Conservation (phyloP, 1,284 basidiomycete genomes). For the Exsudoporus floridanus region DNA sequence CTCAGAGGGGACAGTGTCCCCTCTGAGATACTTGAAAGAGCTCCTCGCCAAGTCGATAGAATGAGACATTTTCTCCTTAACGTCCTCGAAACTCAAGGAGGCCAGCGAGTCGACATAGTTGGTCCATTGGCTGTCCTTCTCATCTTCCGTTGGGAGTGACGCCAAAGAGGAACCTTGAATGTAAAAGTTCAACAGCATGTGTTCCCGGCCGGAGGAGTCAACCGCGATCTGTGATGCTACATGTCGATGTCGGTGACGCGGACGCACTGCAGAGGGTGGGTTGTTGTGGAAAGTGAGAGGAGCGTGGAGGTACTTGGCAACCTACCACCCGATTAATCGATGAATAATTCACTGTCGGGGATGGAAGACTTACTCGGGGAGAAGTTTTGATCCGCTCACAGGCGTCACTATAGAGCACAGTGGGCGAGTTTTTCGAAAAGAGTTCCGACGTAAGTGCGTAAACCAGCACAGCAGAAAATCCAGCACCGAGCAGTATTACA, state of each 20-base stretch:
- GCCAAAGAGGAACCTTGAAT: conserved; percentile 54
- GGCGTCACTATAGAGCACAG: conserved; percentile 83
- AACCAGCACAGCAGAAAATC: conserved; percentile 76
- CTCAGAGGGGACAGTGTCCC: conserved; percentile 46
- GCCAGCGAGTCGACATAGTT: conserved; percentile 38
- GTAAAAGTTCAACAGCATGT: conserved; percentile 79
- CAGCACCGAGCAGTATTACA: conserved; percentile 83
- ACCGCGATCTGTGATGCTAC: conserved; percentile 71
- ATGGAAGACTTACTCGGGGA: conserved; percentile 49
- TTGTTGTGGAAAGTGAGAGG: conserved; percentile 76
- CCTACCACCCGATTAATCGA: conserved; percentile 39
- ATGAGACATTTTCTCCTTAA: conserved; percentile 36
- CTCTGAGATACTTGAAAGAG: conserved; percentile 69
- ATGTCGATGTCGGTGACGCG: conserved; percentile 76
- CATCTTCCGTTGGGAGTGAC: conserved; percentile 28
- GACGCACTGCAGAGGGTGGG: conserved; percentile 65
- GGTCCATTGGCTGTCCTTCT: conserved; percentile 29
- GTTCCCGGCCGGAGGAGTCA: conserved; percentile 70
- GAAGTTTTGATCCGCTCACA: conserved; percentile 82
- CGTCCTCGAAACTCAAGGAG: conserved; percentile 56
- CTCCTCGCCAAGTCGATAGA: conserved; percentile 49
- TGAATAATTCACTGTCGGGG: conserved; percentile 4
- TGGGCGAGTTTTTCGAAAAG: conserved; percentile 91
- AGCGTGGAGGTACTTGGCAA: conserved; percentile 62
- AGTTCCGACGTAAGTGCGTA: conserved; percentile 87